Percentiles rank a stretch among this genome's conserved stretches.
Evolutionary conservation across 2,329 filamentous ascomycete genomes (phyloP).

Genomic region (Calycina marina): DNA sequence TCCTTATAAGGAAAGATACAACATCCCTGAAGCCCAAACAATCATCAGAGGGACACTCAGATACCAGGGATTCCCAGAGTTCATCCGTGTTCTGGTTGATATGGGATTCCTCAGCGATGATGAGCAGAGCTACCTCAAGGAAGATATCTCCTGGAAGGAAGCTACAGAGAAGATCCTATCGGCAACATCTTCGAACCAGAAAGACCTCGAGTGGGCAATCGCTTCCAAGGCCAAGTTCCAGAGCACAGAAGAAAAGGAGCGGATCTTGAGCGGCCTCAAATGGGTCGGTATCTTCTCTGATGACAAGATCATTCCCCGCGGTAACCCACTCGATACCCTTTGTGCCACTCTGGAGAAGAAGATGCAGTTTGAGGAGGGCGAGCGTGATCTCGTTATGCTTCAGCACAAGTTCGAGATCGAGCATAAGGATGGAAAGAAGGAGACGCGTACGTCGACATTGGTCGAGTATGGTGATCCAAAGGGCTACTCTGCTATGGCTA

Average conservation of each 20-base stretch:
- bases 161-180: slow-evolving; percentile 66
- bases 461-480: slow-evolving; percentile 66
- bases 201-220: slow-evolving; percentile 61
- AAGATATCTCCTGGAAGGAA: slow-evolving; percentile 66
- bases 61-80: slow-evolving; percentile 82
- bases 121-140: slow-evolving; percentile 47
- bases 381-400: slow-evolving; percentile 73
- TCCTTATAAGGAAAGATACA: slow-evolving; percentile 74
- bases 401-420: slow-evolving; percentile 79
- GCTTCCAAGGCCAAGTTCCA: slow-evolving; percentile 61
- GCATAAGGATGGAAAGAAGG: slow-evolving; percentile 60
- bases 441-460: slow-evolving; percentile 70
- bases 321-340: slow-evolving; percentile 79
- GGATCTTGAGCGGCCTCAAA: slow-evolving; percentile 54
- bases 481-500: slow-evolving; percentile 75
- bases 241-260: slow-evolving; percentile 50
- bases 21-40: slow-evolving; percentile 82
- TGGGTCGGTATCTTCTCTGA: slow-evolving; percentile 61
- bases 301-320: slow-evolving; percentile 52
- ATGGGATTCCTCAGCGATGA: slow-evolving; percentile 76
- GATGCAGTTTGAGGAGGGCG: slow-evolving; percentile 72
- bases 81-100: slow-evolving; percentile 76
- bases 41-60: slow-evolving; percentile 74
- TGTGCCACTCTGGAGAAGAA: slow-evolving; percentile 81
- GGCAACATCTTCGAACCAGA: slow-evolving; percentile 47